These are phyloP conservation scores for Aureoboletus auriporus DNA, from an alignment of 768 basidiomycete genomes.

Conservation along the genomic window DNA sequence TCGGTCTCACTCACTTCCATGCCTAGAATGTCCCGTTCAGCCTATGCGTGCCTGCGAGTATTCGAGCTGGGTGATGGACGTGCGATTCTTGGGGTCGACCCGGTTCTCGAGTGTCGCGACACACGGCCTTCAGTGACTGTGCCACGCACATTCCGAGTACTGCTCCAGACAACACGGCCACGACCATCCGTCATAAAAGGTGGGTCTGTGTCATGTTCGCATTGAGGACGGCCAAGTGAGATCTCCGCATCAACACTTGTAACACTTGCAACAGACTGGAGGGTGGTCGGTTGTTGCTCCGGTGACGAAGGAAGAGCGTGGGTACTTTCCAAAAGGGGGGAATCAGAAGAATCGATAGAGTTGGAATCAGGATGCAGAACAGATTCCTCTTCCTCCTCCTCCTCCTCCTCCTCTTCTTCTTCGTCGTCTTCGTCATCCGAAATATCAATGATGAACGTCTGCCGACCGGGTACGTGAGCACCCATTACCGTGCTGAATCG, in stretches of 20 bases:
- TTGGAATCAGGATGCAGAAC: background rate
- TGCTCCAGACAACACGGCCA: conserved; percentile 52
- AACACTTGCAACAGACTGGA: conserved; percentile 1
- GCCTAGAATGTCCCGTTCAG: conserved; percentile 19
- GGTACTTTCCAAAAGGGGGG: background rate
- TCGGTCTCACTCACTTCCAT: conserved; percentile 16
- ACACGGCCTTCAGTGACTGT: conserved; percentile 17
- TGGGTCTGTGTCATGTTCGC: conserved; percentile 38
- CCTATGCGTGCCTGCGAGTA: conserved; percentile 15
- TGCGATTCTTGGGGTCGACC: conserved; percentile 15
- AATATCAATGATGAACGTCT: conserved; percentile 31
- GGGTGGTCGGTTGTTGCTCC: background rate
- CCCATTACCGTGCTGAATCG: conserved; percentile 26
- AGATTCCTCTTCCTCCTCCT: conserved; percentile 15
- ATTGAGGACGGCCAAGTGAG: conserved; percentile 12
- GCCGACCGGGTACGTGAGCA: conserved; percentile 11
- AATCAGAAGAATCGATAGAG: background rate
- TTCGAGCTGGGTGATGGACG: conserved; percentile 15
- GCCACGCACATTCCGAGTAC: conserved; percentile 21
- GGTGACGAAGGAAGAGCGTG: background rate
- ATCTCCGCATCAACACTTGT: conserved; percentile 2
- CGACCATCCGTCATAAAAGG: conserved; percentile 64
- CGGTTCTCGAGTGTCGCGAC: conserved; percentile 18
- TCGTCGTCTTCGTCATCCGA: conserved; percentile 27
- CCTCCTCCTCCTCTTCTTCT: conserved; percentile 25